Conservation (phyloP, 1,284 basidiomycete genomes). For the Pseudomicrostroma phylloplanum region DNA sequence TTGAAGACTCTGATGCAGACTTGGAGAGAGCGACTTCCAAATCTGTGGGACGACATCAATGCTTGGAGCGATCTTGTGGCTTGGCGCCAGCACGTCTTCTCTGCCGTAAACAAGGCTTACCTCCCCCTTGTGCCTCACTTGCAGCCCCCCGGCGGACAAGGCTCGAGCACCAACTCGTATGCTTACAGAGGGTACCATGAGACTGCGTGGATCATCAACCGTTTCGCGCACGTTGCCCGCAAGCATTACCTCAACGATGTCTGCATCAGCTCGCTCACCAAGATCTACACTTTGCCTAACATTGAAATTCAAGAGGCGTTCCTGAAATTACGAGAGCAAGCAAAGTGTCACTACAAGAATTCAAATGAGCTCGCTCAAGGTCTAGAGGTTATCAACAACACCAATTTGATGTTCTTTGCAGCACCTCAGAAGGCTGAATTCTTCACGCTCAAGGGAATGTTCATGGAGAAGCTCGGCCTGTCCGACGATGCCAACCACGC, state of each 20-base stretch:
- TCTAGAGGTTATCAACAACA: constrained; percentile 97
- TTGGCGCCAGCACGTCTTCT: constrained; percentile 84
- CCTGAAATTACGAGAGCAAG: constrained; percentile 96
- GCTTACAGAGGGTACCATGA: constrained; percentile 99
- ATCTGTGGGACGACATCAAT: constrained; percentile 94
- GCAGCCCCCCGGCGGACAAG: constrained; percentile 56
- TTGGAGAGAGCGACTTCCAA: constrained; percentile 94
- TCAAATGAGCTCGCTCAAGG: constrained; percentile 88
- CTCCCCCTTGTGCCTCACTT: constrained; percentile 64
- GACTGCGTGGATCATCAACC: constrained; percentile 99
- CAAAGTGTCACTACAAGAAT: constrained; percentile 96
- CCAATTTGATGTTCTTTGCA: constrained; percentile 97
- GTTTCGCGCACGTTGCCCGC: constrained; percentile 97
- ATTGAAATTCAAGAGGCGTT: constrained; percentile 99
- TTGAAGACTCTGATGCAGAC: constrained; percentile 65
- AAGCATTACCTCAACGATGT: constrained; percentile 95
- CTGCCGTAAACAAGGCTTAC: constrained; percentile 95
- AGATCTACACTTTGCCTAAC: constrained; percentile 97
- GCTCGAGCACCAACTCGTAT: constrained; percentile 60
- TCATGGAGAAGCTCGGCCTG: constrained; percentile 79
- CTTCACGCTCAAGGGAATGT: constrained; percentile 99
- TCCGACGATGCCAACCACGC: constrained; percentile 86
- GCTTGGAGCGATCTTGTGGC: constrained; percentile 98
- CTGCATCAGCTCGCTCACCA: constrained; percentile 88
- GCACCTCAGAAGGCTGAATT: constrained; percentile 94